phyloP scores from a whole-genome alignment of 768 basidiomycete species.

The Boletus tylopilopsis region DNA sequence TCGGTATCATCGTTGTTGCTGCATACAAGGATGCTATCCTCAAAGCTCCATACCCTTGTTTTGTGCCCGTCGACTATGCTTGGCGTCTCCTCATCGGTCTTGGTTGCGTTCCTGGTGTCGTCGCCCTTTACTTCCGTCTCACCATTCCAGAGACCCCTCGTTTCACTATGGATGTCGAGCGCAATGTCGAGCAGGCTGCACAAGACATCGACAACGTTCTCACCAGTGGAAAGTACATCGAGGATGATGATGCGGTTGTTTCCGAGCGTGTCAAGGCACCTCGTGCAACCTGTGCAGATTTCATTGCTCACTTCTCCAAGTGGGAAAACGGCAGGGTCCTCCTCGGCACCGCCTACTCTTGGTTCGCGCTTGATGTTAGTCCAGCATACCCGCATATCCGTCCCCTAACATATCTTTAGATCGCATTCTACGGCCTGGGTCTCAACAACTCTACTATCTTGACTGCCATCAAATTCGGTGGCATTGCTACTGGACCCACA shows the following conservation, averaged over 20 bases:
- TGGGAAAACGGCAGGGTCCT: constrained; percentile 80
- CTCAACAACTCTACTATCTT: constrained; percentile 80
- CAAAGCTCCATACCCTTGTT: constrained; percentile 34
- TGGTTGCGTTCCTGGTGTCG: constrained; percentile 73
- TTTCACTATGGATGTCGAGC: constrained; percentile 88
- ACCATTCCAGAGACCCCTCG: constrained; percentile 93
- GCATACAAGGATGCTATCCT: constrained; percentile 67
- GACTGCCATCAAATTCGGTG: constrained; percentile 63
- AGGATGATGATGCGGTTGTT: constrained; percentile 49
- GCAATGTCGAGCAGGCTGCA: constrained; percentile 70
- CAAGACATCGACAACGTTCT: constrained; percentile 72
- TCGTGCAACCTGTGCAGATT: constrained; percentile 66
- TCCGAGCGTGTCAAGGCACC: constrained; percentile 61
- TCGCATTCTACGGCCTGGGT: constrained; percentile 87
- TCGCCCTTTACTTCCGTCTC: constrained; percentile 89
- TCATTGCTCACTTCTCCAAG: constrained; percentile 60
- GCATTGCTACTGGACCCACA: constrained; percentile 19
- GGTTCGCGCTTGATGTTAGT: constrained; percentile 84
- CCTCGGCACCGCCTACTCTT: constrained; percentile 74
- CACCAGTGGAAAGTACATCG: constrained; percentile 40
- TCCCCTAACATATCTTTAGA: constrained; percentile 37
- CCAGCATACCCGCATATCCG: neutral
- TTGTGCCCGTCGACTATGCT: constrained; percentile 60
- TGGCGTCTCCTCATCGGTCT: constrained; percentile 91
- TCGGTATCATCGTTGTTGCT: constrained; percentile 57